A percentile compares a stretch with the other conserved stretches of the same genome.
phyloP scores from a whole-genome alignment of 1,284 basidiomycete species.

The Phlebopus sp. region DNA sequence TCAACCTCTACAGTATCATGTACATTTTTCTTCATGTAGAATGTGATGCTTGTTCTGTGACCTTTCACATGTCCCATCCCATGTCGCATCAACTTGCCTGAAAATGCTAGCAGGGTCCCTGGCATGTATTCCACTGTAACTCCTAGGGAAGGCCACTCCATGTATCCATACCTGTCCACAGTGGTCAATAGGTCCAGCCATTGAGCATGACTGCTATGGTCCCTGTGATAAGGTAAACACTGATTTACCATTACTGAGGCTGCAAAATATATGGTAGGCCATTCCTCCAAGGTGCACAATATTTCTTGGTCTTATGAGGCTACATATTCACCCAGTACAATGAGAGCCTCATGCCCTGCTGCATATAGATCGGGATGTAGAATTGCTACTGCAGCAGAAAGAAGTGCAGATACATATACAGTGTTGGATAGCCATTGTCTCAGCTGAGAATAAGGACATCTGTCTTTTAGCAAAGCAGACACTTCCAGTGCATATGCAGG shows the following conservation, averaged over 20 bases:
- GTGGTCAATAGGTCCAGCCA: constrained; percentile 5
- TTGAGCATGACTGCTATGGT: background rate
- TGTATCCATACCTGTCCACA: background rate
- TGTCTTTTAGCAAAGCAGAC: background rate
- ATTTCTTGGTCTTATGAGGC: background rate
- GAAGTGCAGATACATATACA: background rate
- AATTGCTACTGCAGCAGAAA: background rate
- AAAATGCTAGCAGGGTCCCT: constrained; percentile 7
- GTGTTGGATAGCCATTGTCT: background rate
- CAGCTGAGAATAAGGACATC: no score
- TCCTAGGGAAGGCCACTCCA: background rate
- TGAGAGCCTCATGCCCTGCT: background rate
- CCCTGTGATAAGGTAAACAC: constrained; percentile 5
- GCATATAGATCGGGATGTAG: constrained; percentile 9
- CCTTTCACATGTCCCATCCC: background rate
- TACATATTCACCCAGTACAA: background rate
- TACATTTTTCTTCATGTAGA: constrained; percentile 7
- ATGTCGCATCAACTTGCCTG: constrained; percentile 6
- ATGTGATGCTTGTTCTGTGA: constrained; percentile 3
- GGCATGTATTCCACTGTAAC: background rate
- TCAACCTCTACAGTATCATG: background rate
- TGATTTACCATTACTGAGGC: constrained; percentile 4
- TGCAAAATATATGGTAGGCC: constrained; percentile 5
- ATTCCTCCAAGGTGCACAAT: background rate
- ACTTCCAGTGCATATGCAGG: background rate